Evolutionary conservation across 2,329 filamentous ascomycete genomes (phyloP), one percentile per base, ranked within the genome.

Genomic region (Fusarium sororula): DNA sequence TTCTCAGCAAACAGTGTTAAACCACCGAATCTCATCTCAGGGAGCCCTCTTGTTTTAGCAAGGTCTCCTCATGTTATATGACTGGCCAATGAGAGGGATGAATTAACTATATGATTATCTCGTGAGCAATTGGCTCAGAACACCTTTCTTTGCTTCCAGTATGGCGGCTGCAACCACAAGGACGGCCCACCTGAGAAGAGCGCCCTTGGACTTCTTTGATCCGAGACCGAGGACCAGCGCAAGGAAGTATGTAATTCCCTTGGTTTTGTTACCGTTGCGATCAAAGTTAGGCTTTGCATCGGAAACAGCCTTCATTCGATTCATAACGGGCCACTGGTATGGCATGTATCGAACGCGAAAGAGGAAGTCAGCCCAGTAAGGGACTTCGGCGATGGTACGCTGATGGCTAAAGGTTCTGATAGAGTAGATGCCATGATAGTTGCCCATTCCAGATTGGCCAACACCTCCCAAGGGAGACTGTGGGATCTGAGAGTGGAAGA

Each of bases 321-420:
- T 80, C 65, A 90, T 83, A 70, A 88, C 81, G 22, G 76, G 78
- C 76, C 80, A 80, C 41, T 83, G 82, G 81, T 91, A 92, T 6
- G 91, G 91, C 83, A 91, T 88, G 83, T 93, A 93, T 69, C 94
- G 89, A 59, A 94, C 86, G 66, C 88, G 87, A 75, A 96, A 84
- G 68, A 94, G 79, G 44, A 83, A 72, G 37, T 85, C 83, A 41
- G 80, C 73, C 84, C 83, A 84, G 64, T 59, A 68, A 11, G 84
- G 84, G 11, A 82, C 77, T 50, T 80, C 74, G 57, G 82, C 79
- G 41, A 84, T 80, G 71, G 79, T 78, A 42, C 84, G 83, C 63
- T 80, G 79, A 75, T 85, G 83, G 61, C 80, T 82, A 62, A 85
- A 85, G 32, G 81, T 75, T 53, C 83, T 81, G 79, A 89, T 83